Conservation (phyloP, 1,284 basidiomycete genomes). For the Pseudozyma tsukubaensis region DNA sequence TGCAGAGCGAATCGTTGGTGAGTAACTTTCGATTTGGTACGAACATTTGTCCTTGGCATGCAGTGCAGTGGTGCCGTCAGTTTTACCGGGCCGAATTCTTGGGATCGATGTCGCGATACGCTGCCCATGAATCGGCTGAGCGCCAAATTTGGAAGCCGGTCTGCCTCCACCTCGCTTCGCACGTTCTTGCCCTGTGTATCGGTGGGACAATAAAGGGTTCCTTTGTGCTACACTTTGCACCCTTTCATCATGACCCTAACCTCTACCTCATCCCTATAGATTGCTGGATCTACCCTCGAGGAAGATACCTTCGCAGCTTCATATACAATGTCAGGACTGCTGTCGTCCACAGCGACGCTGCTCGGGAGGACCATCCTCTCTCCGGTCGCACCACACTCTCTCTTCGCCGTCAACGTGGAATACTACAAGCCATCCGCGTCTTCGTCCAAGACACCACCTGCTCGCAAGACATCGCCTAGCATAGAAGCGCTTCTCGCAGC, state of each 20-base stretch:
- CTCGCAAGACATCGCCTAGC: conserved; percentile 15
- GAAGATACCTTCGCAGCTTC: not conserved
- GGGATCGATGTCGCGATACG: not conserved
- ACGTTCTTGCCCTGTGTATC: not conserved
- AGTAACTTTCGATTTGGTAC: conserved; percentile 3
- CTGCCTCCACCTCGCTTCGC: not conserved
- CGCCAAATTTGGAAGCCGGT: conserved; percentile 3
- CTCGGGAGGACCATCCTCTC: conserved; percentile 39
- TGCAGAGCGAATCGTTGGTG: conserved; percentile 3
- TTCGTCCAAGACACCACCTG: not conserved
- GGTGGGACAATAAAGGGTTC: not conserved
- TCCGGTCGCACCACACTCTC: conserved; percentile 40
- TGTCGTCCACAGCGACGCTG: conserved; percentile 38
- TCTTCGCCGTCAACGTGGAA: conserved; percentile 51
- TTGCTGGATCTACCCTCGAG: not conserved
- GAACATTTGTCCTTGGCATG: conserved; percentile 5
- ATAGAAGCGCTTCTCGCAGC: conserved; percentile 36
- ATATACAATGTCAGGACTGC: conserved; percentile 30
- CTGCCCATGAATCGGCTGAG: not conserved
- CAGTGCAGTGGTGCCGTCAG: not conserved
- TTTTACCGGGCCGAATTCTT: not conserved
- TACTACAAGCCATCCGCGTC: conserved; percentile 30
- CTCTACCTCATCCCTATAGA: not conserved
- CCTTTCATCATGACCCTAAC: not conserved
- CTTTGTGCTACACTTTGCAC: not conserved